Percentiles rank a stretch among this genome's conserved stretches.
phyloP scores from a whole-genome alignment of 164 flowering plant species.

The Umbilicus rupestris region DNA sequence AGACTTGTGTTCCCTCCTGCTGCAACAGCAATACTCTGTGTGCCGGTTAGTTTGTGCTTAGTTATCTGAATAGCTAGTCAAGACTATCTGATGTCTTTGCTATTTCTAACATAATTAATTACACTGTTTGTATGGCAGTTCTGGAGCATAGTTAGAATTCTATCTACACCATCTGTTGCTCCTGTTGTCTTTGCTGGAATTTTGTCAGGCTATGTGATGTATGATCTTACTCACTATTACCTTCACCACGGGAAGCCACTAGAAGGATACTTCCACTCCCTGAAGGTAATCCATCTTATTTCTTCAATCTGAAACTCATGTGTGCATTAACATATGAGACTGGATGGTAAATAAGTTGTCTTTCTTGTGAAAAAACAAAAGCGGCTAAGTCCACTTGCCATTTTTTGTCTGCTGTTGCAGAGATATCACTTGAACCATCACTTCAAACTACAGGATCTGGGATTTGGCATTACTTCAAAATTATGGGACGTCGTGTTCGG shows the following conservation, averaged over 20 bases:
- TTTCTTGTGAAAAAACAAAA: background rate
- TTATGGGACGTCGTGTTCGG: slow-evolving; percentile 82
- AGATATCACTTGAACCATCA: slow-evolving; percentile 92
- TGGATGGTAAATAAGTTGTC: background rate
- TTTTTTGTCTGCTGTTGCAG: slow-evolving; percentile 28
- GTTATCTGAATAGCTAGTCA: background rate
- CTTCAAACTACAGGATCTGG: slow-evolving; percentile 67
- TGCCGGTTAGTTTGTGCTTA: slow-evolving; percentile 43
- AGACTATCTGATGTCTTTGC: background rate
- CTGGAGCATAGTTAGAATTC: slow-evolving; percentile 56
- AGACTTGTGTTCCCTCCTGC: slow-evolving; percentile 97
- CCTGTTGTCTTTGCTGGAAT: slow-evolving; percentile 86
- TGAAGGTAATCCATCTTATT: slow-evolving; percentile 45
- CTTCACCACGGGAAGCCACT: slow-evolving; percentile 89
- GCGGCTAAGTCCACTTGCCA: background rate
- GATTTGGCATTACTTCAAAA: slow-evolving; percentile 87
- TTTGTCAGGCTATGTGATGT: slow-evolving; percentile 82
- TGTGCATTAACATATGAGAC: background rate
- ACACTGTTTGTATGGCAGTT: slow-evolving; percentile 32
- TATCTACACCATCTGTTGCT: slow-evolving; percentile 51
- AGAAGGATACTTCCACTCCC: slow-evolving; percentile 28
- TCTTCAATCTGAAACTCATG: background rate
- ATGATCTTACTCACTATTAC: slow-evolving; percentile 85
- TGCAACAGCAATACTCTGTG: slow-evolving; percentile 59
- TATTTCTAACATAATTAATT: background rate